These are phyloP conservation scores for Coprinopsis cinerea DNA, from an alignment of 768 basidiomycete species.

Conservation along the genomic window DNA sequence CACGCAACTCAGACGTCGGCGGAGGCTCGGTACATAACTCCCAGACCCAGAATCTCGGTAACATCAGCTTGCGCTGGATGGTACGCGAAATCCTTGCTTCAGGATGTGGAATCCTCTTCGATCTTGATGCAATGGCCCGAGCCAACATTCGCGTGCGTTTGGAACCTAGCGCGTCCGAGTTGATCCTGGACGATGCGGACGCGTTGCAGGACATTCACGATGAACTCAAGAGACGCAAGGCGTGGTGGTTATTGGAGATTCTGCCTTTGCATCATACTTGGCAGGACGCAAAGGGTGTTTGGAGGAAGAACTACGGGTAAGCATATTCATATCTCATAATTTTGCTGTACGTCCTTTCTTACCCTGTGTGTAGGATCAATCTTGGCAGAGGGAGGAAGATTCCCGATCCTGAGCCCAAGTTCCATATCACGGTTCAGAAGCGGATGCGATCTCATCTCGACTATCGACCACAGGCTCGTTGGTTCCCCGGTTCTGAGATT, in stretches of 20 bases:
- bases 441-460: slow-evolving; percentile 45
- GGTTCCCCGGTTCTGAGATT: slow-evolving; percentile 37
- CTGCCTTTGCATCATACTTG: slow-evolving; percentile 45
- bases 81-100: slow-evolving; percentile 54
- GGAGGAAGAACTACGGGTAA: slow-evolving; percentile 51
- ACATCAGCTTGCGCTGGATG: slow-evolving; percentile 75
- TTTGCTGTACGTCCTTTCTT: slow-evolving; percentile 6
- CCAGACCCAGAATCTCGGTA: slow-evolving; percentile 38
- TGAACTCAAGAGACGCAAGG: slow-evolving; percentile 31
- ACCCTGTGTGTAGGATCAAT: slow-evolving; percentile 34
- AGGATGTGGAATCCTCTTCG: slow-evolving; percentile 53
- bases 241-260: slow-evolving; percentile 73
- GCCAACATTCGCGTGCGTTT: slow-evolving; percentile 28
- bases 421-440: slow-evolving; percentile 59
- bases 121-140: slow-evolving; percentile 38
- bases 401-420: slow-evolving; percentile 37
- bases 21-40: slow-evolving; percentile 51
- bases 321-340: too few relatives aligned
- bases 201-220: slow-evolving; percentile 49
- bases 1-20: slow-evolving; percentile 51
- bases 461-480: slow-evolving; percentile 56
- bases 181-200: slow-evolving; percentile 26
- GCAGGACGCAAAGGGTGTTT: slow-evolving; percentile 49
- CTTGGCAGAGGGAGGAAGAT: slow-evolving; percentile 56
- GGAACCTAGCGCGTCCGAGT: slow-evolving; percentile 12